These are phyloP conservation scores for Rugonectria rugulosa DNA, from an alignment of 2,329 filamentous ascomycete species.

Conservation along the genomic window DNA sequence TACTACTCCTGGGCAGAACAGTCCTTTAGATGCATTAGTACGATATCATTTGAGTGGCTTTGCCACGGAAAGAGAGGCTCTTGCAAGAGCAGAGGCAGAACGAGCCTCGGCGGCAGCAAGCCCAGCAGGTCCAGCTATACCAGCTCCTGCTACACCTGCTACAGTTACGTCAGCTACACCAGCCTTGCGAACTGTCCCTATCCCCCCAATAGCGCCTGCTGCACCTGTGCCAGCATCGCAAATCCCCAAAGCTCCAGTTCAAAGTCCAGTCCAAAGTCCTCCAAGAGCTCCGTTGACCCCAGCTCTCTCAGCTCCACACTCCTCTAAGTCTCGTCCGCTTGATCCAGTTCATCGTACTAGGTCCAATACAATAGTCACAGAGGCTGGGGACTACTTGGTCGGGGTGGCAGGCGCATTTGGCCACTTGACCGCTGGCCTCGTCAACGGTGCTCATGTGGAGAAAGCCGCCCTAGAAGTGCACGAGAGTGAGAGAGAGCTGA, in stretches of 20 bases:
- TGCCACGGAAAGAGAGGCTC: conserved; percentile 33
- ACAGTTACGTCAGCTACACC: neutral
- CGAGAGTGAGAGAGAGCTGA: conserved; percentile 34
- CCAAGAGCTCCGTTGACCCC: neutral
- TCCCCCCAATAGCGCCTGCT: too few relatives aligned
- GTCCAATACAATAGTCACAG: conserved; percentile 41
- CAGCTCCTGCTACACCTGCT: conserved; percentile 13
- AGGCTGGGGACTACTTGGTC: conserved; percentile 47
- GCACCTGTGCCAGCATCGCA: neutral
- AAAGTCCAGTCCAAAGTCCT: neutral
- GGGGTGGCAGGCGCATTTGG: conserved; percentile 45
- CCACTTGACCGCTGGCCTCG: conserved; percentile 44
- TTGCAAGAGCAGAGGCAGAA: neutral
- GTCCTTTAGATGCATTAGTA: conserved; percentile 39
- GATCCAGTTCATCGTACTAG: conserved; percentile 5
- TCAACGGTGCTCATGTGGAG: conserved; percentile 44
- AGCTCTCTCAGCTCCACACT: neutral
- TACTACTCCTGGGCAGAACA: conserved; percentile 25
- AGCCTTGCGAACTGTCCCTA: conserved; percentile 11
- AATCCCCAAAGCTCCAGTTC: neutral
- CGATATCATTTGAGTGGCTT: conserved; percentile 39
- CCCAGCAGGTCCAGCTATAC: too few relatives aligned
- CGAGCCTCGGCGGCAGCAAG: too few relatives aligned
- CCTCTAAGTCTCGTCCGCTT: neutral
- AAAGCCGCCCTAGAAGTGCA: conserved; percentile 39